These are phyloP conservation scores for Picea abies DNA, from an alignment of 83 land plant genomes.

Conservation along the genomic window DNA sequence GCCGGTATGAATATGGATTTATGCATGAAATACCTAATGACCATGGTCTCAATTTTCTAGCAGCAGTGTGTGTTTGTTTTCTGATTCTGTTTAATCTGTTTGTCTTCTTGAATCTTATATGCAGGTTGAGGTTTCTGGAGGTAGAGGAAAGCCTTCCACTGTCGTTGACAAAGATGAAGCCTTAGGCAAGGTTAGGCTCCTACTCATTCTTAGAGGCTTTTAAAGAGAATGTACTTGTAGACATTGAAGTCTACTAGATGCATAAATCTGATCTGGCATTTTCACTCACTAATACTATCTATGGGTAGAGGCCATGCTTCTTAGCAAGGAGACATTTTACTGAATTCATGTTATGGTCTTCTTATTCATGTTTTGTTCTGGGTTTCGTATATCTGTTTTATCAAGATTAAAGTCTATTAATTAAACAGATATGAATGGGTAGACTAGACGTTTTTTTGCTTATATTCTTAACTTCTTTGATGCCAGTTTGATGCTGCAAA, in stretches of 20 bases:
- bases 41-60: not conserved
- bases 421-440: not conserved
- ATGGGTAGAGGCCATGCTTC: not conserved
- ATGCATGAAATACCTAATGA: not conserved
- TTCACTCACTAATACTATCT: not conserved
- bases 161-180: slow-evolving; percentile 91
- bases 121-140: slow-evolving; percentile 93
- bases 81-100: not conserved
- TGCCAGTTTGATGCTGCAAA: slow-evolving; percentile 89
- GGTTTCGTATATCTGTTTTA: not conserved
- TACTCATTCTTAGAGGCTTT: not conserved
- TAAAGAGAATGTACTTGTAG: not conserved
- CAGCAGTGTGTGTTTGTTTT: not conserved
- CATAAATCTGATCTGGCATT: too few relatives aligned
- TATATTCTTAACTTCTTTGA: slow-evolving; percentile 6
- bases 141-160: slow-evolving; percentile 71
- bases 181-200: slow-evolving; percentile 68
- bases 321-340: not conserved
- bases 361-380: not conserved
- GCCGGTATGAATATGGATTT: slow-evolving; percentile 52
- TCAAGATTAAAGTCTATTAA: not conserved
- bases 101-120: not conserved
- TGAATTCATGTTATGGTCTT: not conserved
- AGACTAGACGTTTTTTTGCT: not conserved
- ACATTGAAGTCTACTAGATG: slow-evolving; percentile 7